Evolutionary conservation across 2,329 filamentous ascomycete species (phyloP).

Genomic region (Aspergillus pseudotamarii): DNA sequence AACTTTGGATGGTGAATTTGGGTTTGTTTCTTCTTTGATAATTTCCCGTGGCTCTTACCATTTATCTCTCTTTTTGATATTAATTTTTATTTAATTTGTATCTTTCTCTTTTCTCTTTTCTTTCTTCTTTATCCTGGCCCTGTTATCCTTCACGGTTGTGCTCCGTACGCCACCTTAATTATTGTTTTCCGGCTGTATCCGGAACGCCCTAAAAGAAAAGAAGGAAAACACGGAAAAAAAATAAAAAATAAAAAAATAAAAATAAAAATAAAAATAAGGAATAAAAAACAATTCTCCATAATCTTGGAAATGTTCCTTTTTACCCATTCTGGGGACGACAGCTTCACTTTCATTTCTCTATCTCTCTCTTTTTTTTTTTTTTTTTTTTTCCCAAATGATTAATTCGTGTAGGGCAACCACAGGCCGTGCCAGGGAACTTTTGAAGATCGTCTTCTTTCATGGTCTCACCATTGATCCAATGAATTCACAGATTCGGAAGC

Average conservation of each 20-base stretch:
- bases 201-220: neutral
- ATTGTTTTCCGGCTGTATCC: conserved; percentile 8
- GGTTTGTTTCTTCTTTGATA: neutral
- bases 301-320: neutral
- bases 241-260: no score
- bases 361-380: neutral
- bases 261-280: no score
- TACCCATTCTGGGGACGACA: neutral
- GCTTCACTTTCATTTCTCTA: no score
- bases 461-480: conserved; percentile 3
- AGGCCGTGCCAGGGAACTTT: conserved; percentile 1
- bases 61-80: neutral
- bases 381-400: neutral
- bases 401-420: neutral
- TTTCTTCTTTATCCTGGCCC: neutral
- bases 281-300: neutral
- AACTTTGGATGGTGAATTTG: neutral
- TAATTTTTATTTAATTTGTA: neutral
- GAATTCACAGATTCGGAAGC: neutral
- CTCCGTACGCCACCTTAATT: conserved; percentile 6
- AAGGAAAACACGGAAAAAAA: no score
- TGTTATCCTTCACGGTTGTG: conserved; percentile 3
- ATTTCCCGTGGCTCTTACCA: neutral
- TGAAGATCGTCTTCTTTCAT: conserved; percentile 5
- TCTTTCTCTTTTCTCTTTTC: neutral